A percentile compares a stretch with the other conserved stretches of the same genome.
phyloP scores from a whole-genome alignment of 768 basidiomycete species.

The Tricholoma flavovirens region DNA sequence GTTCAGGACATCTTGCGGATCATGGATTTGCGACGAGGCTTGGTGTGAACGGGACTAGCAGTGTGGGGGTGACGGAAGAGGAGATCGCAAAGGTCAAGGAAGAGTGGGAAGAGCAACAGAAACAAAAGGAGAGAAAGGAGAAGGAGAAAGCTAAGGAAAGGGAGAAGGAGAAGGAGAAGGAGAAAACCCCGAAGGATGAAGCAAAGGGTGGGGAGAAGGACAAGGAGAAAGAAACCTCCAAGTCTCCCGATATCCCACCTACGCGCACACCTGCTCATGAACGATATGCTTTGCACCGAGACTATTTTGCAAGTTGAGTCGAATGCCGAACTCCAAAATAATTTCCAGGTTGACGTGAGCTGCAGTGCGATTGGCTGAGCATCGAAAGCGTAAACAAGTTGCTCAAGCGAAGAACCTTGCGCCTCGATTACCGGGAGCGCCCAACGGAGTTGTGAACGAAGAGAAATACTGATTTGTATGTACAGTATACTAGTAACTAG shows the following conservation, averaged over 20 bases:
- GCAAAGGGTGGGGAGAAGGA: constrained; percentile 28
- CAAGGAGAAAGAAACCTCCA: constrained; percentile 24
- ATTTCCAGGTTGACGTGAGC: background rate
- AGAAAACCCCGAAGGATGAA: constrained; percentile 20
- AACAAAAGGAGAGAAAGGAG: constrained; percentile 49
- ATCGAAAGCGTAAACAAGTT: constrained; percentile 61
- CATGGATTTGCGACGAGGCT: constrained; percentile 62
- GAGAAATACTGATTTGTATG: constrained; percentile 12
- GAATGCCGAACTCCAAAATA: background rate
- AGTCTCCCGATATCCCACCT: constrained; percentile 23
- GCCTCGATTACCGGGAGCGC: constrained; percentile 64
- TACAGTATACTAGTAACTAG: too few relatives aligned
- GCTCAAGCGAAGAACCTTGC: constrained; percentile 65
- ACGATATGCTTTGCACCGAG: constrained; percentile 76
- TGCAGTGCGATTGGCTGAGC: constrained; percentile 68
- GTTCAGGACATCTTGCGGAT: constrained; percentile 76
- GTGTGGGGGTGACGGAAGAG: constrained; percentile 48
- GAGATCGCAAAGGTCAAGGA: constrained; percentile 74
- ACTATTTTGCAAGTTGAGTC: constrained; percentile 58
- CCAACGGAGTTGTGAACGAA: constrained; percentile 26
- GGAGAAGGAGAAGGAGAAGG: too few relatives aligned
- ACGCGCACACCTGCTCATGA: constrained; percentile 48
- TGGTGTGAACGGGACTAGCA: constrained; percentile 28
- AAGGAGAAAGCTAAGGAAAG: constrained; percentile 31
- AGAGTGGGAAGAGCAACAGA: constrained; percentile 77